Conservation (phyloP, 2,329 filamentous ascomycete species). For the Colletotrichum sp. region DNA sequence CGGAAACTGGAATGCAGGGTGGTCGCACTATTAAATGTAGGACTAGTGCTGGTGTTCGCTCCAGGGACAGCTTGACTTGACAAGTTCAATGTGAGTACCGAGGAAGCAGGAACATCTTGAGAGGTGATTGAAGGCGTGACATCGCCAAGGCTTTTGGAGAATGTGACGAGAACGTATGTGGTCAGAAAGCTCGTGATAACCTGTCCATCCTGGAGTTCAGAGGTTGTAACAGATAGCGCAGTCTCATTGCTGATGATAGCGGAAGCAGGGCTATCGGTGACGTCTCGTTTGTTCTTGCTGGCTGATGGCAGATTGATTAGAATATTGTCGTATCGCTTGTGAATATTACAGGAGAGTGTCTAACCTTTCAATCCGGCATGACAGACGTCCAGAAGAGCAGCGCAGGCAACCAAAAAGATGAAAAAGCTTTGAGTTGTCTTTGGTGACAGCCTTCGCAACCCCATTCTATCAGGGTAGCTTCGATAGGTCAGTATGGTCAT, state of each 20-base stretch:
- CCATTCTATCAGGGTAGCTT: background rate
- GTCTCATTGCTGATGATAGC: background rate
- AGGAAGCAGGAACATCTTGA: background rate
- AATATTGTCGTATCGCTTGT: background rate
- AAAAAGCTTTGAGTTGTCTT: background rate
- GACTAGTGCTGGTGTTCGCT: background rate
- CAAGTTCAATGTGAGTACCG: background rate
- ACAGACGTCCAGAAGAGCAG: background rate
- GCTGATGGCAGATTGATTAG: background rate
- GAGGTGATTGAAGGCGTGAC: background rate
- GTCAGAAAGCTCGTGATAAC: background rate
- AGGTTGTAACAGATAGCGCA: background rate
- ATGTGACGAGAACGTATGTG: background rate
- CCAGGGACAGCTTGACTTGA: background rate
- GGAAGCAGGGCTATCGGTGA: background rate
- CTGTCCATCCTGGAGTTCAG: background rate
- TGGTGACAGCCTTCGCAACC: fast-evolving
- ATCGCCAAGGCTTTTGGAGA: background rate
- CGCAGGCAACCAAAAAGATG: background rate
- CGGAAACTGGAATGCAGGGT: fast-evolving
- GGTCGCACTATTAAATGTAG: fast-evolving
- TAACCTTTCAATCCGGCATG: fast-evolving
- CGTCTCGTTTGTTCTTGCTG: background rate
- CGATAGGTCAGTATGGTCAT: fast-evolving
- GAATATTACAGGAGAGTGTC: fast-evolving